Percentiles rank a stretch among this genome's conserved stretches.
These are phyloP conservation scores for Endocalyx cinctus DNA, from an alignment of 2,329 filamentous ascomycete genomes.

Conservation along the genomic window DNA sequence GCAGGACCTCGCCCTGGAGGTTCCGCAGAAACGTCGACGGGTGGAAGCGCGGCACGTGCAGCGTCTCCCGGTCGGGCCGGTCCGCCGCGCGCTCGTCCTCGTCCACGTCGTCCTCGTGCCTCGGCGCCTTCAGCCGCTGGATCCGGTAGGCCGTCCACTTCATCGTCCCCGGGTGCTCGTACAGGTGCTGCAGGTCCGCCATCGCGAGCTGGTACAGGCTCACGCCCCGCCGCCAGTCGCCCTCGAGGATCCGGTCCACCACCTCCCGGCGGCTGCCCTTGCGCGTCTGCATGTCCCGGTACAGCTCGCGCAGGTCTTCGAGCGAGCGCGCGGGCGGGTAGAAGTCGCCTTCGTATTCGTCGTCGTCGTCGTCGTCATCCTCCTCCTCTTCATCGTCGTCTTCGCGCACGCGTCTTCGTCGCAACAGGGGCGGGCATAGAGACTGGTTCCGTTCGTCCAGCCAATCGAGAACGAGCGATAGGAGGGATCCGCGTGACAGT, in stretches of 20 bases:
- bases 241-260: conserved; percentile 58
- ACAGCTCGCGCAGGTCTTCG: conserved; percentile 62
- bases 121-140: conserved; percentile 42
- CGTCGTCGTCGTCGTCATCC: conserved; percentile 43
- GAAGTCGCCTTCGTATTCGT: conserved; percentile 59
- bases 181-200: conserved; percentile 62
- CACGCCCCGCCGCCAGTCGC: conserved; percentile 64
- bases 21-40: conserved; percentile 74
- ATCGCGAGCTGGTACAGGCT: conserved; percentile 64
- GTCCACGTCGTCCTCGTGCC: conserved; percentile 33
- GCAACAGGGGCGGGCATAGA: conserved; percentile 56
- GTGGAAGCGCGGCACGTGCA: conserved; percentile 67
- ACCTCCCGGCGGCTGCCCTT: conserved; percentile 61
- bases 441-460: conserved; percentile 62
- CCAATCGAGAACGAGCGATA: conserved; percentile 73
- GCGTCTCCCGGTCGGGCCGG: conserved; percentile 39
- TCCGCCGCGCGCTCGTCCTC: conserved; percentile 21
- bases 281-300: conserved; percentile 53
- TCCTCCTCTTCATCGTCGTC: conserved; percentile 46
- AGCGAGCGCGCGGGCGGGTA: conserved; percentile 65
- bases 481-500: conserved; percentile 66
- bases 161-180: conserved; percentile 59
- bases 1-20: conserved; percentile 68
- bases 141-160: conserved; percentile 62
- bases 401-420: conserved; percentile 28